phyloP scores from a whole-genome alignment of 768 basidiomycete genomes.

The Tulasnella sp. region DNA sequence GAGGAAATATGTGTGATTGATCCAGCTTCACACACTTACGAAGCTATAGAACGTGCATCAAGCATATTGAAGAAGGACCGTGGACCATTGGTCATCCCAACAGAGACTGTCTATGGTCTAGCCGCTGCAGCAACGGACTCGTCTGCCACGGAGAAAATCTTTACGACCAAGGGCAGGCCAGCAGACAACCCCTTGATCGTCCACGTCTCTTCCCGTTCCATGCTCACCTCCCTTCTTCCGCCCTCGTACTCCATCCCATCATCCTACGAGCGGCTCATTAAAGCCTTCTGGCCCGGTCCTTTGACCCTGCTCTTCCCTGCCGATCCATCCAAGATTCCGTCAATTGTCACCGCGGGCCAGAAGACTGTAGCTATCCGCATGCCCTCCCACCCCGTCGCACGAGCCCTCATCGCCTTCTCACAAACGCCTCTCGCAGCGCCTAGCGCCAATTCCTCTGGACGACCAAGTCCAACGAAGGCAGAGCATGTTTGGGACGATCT shows the following conservation, averaged over 20 bases:
- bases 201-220: slow-evolving; percentile 74
- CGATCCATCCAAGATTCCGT: slow-evolving; percentile 46
- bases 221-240: slow-evolving; percentile 72
- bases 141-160: slow-evolving; percentile 49
- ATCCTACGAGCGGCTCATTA: slow-evolving; percentile 63
- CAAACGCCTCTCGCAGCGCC: slow-evolving; percentile 82
- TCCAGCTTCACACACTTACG: slow-evolving; percentile 36
- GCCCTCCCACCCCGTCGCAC: slow-evolving; percentile 87
- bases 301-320: slow-evolving; percentile 85
- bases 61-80: slow-evolving; percentile 37
- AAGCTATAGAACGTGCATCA: not conserved
- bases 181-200: slow-evolving; percentile 96
- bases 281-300: slow-evolving; percentile 89
- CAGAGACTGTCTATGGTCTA: slow-evolving; percentile 98
- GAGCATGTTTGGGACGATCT: slow-evolving; percentile 77
- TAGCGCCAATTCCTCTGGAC: slow-evolving; percentile 87
- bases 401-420: slow-evolving; percentile 69
- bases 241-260: slow-evolving; percentile 44
- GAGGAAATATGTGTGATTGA: slow-evolving; percentile 16
- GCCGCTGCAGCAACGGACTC: slow-evolving; percentile 67
- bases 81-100: slow-evolving; percentile 74
- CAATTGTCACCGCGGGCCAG: slow-evolving; percentile 69
- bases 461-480: slow-evolving; percentile 86
- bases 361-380: slow-evolving; percentile 82
- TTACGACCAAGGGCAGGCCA: slow-evolving; percentile 81